These are phyloP conservation scores for Sclerotinia nivalis DNA, from an alignment of 2,329 filamentous ascomycete species.

Conservation along the genomic window DNA sequence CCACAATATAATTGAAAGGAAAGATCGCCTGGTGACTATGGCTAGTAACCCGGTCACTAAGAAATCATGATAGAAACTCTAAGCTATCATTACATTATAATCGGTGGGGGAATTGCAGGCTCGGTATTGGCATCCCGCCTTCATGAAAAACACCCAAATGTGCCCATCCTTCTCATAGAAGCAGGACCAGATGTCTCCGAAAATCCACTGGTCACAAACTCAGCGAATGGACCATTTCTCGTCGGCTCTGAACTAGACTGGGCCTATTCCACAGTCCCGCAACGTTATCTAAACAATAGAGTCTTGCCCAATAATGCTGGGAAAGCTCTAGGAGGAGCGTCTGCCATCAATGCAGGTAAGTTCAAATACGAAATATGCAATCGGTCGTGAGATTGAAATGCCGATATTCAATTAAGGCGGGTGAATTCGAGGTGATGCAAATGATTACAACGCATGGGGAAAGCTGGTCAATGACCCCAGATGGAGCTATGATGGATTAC, in stretches of 20 bases:
- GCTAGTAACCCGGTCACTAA: no score
- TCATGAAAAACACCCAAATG: conserved; percentile 33
- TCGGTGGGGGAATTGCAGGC: conserved; percentile 45
- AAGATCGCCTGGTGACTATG: no score
- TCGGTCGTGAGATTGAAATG: no score
- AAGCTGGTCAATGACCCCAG: conserved; percentile 43
- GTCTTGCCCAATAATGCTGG: conserved; percentile 39
- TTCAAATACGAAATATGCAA: not conserved
- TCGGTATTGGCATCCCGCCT: conserved; percentile 44
- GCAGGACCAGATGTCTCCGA: conserved; percentile 41
- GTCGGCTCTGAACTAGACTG: conserved; percentile 39
- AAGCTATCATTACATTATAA: conserved; percentile 41
- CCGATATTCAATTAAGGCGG: no score
- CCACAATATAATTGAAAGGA: no score
- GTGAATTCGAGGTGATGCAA: conserved; percentile 48
- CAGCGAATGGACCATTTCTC: conserved; percentile 4
- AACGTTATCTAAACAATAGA: conserved; percentile 36
- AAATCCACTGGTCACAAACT: conserved; percentile 19
- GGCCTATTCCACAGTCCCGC: conserved; percentile 42
- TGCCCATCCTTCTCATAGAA: conserved; percentile 45
- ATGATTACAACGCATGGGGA: conserved; percentile 51
- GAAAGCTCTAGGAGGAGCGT: conserved; percentile 47
- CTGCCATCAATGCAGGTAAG: conserved; percentile 43
- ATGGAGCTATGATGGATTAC: conserved; percentile 50
- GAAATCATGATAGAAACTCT: not conserved